Evolutionary conservation across 345 rosid genomes (phyloP).

Genomic region (Lumnitzera littorea): DNA sequence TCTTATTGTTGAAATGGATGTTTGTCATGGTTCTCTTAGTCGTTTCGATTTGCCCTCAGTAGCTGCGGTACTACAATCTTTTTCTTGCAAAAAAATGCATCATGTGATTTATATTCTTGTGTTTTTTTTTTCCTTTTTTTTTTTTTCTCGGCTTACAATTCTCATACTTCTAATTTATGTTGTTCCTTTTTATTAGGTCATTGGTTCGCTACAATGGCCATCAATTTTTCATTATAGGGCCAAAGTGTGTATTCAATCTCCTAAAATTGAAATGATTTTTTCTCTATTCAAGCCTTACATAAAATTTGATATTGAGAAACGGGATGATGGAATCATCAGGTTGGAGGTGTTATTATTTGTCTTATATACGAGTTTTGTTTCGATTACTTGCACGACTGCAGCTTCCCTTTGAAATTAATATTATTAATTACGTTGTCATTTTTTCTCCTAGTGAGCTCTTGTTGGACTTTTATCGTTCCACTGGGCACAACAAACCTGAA

Average conservation of each 20-base stretch:
- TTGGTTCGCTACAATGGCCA: constrained; percentile 46
- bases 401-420: too few species aligned
- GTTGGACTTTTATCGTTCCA: constrained; percentile 34
- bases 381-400: too few species aligned
- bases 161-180: too few species aligned
- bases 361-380: too few species aligned
- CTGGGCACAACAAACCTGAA: constrained; percentile 32
- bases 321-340: constrained; percentile 40
- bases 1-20: constrained; percentile 91
- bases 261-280: constrained; percentile 41
- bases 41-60: constrained; percentile 73
- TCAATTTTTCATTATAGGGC: constrained; percentile 40
- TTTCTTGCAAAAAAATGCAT: too few species aligned
- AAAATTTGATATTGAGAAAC: constrained; percentile 23
- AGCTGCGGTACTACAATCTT: constrained; percentile 97
- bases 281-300: constrained; percentile 28
- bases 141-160: too few species aligned
- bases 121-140: too few species aligned
- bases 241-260: constrained; percentile 39
- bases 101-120: too few species aligned
- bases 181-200: too few species aligned
- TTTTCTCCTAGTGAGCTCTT: constrained; percentile 26
- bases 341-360: not conserved
- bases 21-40: constrained; percentile 94
- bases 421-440: too few species aligned